Evolutionary conservation across 495 filamentous ascomycete genomes (phyloP).

Genomic region (Tuber magnatum): DNA sequence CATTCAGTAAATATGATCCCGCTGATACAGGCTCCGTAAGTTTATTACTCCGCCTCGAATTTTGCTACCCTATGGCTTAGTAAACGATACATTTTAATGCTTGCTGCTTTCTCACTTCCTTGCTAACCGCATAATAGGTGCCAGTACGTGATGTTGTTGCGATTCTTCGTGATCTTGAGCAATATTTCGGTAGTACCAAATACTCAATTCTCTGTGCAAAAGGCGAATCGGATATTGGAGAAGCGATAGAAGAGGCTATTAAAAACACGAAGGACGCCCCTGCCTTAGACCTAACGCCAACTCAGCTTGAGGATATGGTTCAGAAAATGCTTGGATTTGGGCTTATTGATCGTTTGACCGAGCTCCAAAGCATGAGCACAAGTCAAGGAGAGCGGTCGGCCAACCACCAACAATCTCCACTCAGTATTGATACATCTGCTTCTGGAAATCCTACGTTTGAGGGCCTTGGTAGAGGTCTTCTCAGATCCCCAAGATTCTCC

Average conservation of each 20-base stretch:
- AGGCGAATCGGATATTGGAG: conserved; percentile 6
- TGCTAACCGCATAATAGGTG: conserved; percentile 5
- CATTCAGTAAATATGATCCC: conserved; percentile 21
- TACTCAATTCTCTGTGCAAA: conserved; percentile 17
- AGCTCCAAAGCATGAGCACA: not conserved
- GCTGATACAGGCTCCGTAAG: conserved; percentile 14
- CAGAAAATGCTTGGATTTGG: not conserved
- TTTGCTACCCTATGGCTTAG: not conserved
- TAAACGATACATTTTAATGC: not conserved
- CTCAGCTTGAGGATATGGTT: conserved; percentile 12
- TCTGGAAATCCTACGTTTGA: not conserved
- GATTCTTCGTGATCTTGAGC: conserved; percentile 20
- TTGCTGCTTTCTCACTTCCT: not conserved
- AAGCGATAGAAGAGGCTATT: not conserved
- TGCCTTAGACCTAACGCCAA: conserved; percentile 5
- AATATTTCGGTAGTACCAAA: conserved; percentile 4
- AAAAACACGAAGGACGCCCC: too few species aligned
- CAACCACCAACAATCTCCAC: not conserved
- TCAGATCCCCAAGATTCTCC: not conserved
- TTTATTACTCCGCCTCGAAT: not conserved
- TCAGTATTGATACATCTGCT: not conserved
- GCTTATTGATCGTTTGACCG: not conserved
- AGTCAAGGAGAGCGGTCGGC: not conserved
- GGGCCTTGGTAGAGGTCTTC: not conserved
- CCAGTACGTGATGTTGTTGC: conserved; percentile 22